Evolutionary conservation across 129 eudicot species (phyloP).

Genomic region (Pseudognaphalium luteoalbum): DNA sequence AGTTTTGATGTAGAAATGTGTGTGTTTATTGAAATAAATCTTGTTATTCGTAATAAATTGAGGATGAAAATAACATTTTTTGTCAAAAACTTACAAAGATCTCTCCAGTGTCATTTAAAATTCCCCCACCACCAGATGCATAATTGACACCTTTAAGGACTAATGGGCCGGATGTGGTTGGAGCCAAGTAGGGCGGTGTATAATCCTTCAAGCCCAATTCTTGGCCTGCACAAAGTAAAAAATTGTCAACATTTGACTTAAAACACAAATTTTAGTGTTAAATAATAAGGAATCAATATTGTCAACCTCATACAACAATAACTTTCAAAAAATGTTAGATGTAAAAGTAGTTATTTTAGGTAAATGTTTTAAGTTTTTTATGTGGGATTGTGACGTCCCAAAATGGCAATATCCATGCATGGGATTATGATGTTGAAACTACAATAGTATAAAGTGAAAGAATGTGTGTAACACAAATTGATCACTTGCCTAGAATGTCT

Average conservation of each 20-base stretch:
- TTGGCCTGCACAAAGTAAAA: conserved; percentile 44
- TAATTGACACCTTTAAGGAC: conserved; percentile 76
- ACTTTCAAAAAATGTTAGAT: no score
- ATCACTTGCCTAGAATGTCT: conserved; percentile 75
- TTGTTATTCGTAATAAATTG: no score
- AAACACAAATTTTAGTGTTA: no score
- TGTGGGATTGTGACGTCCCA: background rate
- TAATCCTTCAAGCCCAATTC: conserved; percentile 52
- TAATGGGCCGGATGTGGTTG: conserved; percentile 60
- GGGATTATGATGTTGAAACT: no score
- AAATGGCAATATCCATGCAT: background rate
- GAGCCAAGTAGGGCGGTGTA: conserved; percentile 82
- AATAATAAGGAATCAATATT: no score
- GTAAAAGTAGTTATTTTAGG: background rate
- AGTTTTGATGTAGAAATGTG: no score
- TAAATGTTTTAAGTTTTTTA: no score
- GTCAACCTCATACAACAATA: no score
- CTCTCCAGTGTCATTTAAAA: conserved; percentile 41
- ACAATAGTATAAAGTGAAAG: background rate
- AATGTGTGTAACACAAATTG: background rate
- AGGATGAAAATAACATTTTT: no score
- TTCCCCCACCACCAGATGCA: conserved; percentile 97
- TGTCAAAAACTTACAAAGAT: conserved; percentile 83
- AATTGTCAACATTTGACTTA: no score
- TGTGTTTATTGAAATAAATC: no score